These are phyloP conservation scores for Fusarium vanettenii DNA, from an alignment of 2,329 filamentous ascomycete species.

Conservation along the genomic window DNA sequence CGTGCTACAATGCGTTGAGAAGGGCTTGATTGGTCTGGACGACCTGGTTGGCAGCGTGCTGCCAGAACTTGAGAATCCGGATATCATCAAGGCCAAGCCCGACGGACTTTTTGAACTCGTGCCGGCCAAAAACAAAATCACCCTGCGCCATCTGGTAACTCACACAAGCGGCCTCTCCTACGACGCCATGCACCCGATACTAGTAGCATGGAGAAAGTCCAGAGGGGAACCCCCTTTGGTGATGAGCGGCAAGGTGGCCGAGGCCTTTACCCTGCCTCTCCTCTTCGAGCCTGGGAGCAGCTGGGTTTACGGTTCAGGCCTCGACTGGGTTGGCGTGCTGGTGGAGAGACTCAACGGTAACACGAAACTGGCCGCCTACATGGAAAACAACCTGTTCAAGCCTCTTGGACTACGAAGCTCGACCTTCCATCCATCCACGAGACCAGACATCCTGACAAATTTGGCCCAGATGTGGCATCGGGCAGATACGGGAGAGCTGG, in stretches of 20 bases:
- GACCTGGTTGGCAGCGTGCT: neutral
- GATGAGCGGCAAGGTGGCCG: constrained; percentile 6
- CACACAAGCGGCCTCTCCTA: constrained; percentile 14
- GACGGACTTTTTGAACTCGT: neutral
- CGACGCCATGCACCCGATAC: constrained; percentile 14
- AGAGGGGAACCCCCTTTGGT: constrained; percentile 5
- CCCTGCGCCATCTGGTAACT: constrained; percentile 7
- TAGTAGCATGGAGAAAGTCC: constrained; percentile 11
- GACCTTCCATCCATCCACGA: neutral
- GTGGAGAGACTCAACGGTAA: constrained; percentile 5
- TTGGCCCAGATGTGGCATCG: constrained; percentile 10
- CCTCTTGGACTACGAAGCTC: constrained; percentile 2
- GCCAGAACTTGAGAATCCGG: neutral
- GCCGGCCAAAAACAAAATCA: constrained; percentile 1
- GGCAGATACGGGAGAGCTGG: neutral
- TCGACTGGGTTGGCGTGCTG: constrained; percentile 12
- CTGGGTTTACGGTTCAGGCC: constrained; percentile 7
- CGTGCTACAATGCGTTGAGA: constrained; percentile 10
- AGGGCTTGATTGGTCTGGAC: constrained; percentile 1
- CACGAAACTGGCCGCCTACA: neutral
- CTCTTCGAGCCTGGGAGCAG: constrained; percentile 13
- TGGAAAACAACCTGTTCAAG: constrained; percentile 4
- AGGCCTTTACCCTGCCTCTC: constrained; percentile 8
- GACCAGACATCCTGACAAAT: neutral
- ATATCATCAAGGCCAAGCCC: neutral